Percentiles rank a stretch among this genome's conserved stretches.
Conservation (phyloP, 306 rosid species). For the Trifolium subterraneum region DNA sequence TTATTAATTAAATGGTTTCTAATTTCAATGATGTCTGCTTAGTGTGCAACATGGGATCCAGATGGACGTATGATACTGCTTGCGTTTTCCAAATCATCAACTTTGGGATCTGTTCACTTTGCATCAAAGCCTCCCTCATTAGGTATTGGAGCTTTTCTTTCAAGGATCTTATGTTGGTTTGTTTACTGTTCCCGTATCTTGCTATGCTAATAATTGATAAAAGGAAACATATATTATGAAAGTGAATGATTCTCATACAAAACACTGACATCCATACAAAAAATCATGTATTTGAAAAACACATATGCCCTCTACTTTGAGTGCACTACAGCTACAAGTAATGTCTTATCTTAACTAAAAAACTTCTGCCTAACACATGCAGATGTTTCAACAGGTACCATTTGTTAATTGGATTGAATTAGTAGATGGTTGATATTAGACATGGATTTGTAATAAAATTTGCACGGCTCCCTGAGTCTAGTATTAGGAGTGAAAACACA, state of each 20-base stretch:
- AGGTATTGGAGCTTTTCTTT: conserved; percentile 55
- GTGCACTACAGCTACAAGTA: conserved; percentile 1
- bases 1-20: conserved; percentile 30
- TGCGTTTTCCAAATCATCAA: conserved; percentile 83
- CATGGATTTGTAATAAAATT: conserved; percentile 8
- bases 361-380: neutral
- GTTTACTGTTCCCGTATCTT: conserved; percentile 25
- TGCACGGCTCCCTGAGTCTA: neutral
- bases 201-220: conserved; percentile 22
- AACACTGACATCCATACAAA: neutral
- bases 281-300: conserved; percentile 17
- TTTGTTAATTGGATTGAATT: conserved; percentile 17
- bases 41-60: conserved; percentile 98
- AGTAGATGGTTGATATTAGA: conserved; percentile 21
- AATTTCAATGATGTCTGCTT: conserved; percentile 40
- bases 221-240: neutral
- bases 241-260: conserved; percentile 2
- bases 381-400: conserved; percentile 7
- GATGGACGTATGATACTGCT: conserved; percentile 93
- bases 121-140: conserved; percentile 96
- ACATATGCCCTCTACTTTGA: conserved; percentile 4
- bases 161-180: conserved; percentile 34
- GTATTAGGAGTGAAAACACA: neutral
- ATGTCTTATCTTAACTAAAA: neutral
- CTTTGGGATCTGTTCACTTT: conserved; percentile 91